Evolutionary conservation across 345 rosid genomes (phyloP).

Genomic region (Erodium maritimum): DNA sequence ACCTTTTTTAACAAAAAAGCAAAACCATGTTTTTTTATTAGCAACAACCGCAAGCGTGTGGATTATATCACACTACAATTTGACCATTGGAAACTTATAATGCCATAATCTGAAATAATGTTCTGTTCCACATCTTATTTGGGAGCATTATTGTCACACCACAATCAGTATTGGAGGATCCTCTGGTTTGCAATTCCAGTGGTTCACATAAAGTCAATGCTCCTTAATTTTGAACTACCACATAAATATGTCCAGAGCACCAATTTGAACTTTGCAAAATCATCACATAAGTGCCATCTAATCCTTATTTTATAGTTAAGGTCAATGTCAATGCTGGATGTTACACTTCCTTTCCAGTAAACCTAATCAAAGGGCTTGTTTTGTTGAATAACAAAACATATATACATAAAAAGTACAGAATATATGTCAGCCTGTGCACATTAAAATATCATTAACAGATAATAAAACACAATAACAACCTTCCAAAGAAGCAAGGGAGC

Average conservation of each 20-base stretch:
- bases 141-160: neutral
- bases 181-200: neutral
- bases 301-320: neutral
- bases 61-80: too few relatives aligned
- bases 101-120: neutral
- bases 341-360: neutral
- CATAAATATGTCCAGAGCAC: too few relatives aligned
- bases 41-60: too few relatives aligned
- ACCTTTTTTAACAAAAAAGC: neutral
- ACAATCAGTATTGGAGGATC: neutral
- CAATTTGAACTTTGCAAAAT: neutral
- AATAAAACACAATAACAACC: constrained; percentile 28
- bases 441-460: neutral
- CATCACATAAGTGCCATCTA: neutral
- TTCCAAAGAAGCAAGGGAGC: constrained; percentile 94
- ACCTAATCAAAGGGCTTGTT: neutral
- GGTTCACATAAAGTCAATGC: too few relatives aligned
- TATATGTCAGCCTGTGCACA: neutral
- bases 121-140: neutral
- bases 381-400: neutral
- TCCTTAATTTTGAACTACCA: neutral
- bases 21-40: too few relatives aligned
- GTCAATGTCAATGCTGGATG: constrained; percentile 1
- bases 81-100: too few relatives aligned
- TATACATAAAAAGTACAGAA: neutral